A percentile compares a stretch with the other conserved stretches of the same genome.
These are phyloP conservation scores for Cercis canadensis DNA, from an alignment of 306 rosid genomes.

Conservation along the genomic window DNA sequence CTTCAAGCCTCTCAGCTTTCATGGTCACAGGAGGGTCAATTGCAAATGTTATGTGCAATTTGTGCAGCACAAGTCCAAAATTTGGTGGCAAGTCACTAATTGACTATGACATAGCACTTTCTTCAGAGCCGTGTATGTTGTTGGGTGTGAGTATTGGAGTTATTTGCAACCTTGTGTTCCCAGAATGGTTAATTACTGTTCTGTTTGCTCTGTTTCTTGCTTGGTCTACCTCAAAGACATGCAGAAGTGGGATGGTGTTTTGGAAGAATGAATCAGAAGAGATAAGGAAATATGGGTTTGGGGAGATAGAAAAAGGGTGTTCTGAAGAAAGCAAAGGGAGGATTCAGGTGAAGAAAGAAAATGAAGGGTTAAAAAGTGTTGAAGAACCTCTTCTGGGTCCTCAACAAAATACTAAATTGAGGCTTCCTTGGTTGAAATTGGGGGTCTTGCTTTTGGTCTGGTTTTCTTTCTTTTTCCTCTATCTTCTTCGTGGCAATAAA, in stretches of 20 bases:
- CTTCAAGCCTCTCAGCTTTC: constrained; percentile 83
- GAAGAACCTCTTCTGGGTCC: constrained; percentile 57
- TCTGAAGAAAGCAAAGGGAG: constrained; percentile 30
- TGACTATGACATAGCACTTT: constrained; percentile 76
- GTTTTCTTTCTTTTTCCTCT: constrained; percentile 71
- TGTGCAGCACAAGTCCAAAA: constrained; percentile 47
- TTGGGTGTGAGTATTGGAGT: constrained; percentile 89
- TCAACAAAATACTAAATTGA: constrained; percentile 27
- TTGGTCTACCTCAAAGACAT: constrained; percentile 85
- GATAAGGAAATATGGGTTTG: constrained; percentile 42
- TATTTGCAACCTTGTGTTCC: constrained; percentile 78
- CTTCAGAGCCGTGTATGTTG: constrained; percentile 81
- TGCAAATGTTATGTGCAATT: constrained; percentile 69
- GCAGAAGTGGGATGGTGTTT: constrained; percentile 55
- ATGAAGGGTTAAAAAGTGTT: constrained; percentile 11
- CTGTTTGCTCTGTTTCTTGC: constrained; percentile 80
- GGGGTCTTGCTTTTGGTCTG: constrained; percentile 70
- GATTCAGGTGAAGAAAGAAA: neutral
- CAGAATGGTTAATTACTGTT: constrained; percentile 78
- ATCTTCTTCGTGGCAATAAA: constrained; percentile 81
- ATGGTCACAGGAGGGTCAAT: constrained; percentile 94
- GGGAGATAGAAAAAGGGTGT: constrained; percentile 27
- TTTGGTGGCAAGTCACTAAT: constrained; percentile 60
- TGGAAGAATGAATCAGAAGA: constrained; percentile 72
- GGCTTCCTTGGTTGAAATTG: constrained; percentile 73